Percentiles rank a stretch among this genome's conserved stretches.
These are phyloP conservation scores for Triticum timopheevii DNA, from an alignment of 176 grass and related monocot genomes.

Conservation along the genomic window DNA sequence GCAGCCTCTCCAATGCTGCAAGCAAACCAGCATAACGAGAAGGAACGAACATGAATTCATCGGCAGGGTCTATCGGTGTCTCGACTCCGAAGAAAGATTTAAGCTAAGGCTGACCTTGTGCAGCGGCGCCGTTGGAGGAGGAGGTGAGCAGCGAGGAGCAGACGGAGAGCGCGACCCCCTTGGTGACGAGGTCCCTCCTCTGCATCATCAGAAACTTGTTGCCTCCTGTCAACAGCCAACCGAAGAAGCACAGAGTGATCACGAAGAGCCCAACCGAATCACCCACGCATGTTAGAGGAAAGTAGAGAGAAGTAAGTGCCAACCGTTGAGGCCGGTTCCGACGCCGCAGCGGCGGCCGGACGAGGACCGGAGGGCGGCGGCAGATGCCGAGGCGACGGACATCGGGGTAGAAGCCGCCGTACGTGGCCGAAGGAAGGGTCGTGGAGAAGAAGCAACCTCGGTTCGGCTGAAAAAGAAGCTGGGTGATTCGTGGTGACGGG, in stretches of 20 bases:
- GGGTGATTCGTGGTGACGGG: background rate
- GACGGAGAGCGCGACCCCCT: constrained; percentile 65
- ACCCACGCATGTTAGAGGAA: too few species aligned
- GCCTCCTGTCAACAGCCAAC: constrained; percentile 22
- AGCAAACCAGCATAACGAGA: background rate
- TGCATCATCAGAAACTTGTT: constrained; percentile 46
- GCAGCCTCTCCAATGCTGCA: constrained; percentile 69
- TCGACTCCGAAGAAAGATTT: background rate
- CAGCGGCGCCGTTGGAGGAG: constrained; percentile 34
- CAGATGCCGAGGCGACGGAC: constrained; percentile 41
- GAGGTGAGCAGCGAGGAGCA: constrained; percentile 54
- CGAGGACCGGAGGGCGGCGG: constrained; percentile 30
- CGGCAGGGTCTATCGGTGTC: background rate
- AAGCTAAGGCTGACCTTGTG: constrained; percentile 38
- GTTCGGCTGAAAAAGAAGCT: background rate
- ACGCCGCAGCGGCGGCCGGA: constrained; percentile 19
- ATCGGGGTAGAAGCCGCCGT: background rate
- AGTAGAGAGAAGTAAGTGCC: background rate
- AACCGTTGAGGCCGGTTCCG: constrained; percentile 20
- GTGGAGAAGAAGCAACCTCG: background rate
- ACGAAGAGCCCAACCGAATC: background rate
- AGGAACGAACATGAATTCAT: background rate
- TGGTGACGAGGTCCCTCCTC: constrained; percentile 68
- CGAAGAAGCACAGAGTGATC: background rate
- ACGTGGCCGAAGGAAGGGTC: background rate